Percentiles rank a stretch among this genome's conserved stretches.
Evolutionary conservation across 768 basidiomycete species (phyloP).

Genomic region (Agaricus sinodeliciosus): DNA sequence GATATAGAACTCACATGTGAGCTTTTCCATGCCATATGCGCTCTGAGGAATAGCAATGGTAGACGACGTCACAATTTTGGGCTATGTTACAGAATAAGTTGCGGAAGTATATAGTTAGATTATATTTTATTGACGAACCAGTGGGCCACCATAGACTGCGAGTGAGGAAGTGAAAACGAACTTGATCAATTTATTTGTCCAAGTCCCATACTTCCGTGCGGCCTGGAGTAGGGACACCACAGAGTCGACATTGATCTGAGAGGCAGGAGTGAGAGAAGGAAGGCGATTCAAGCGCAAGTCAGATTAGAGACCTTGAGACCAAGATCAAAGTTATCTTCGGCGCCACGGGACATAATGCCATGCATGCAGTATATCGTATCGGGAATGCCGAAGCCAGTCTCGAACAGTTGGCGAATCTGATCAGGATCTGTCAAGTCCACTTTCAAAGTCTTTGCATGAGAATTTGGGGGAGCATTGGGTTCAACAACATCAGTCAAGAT

Average conservation of each 20-base stretch:
- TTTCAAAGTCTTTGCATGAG: conserved; percentile 26
- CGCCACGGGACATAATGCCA: conserved; percentile 60
- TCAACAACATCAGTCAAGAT: conserved; percentile 46
- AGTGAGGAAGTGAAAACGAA: conserved; percentile 56
- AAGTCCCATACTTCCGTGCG: conserved; percentile 22
- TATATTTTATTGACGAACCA: conserved; percentile 21
- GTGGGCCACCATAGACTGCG: conserved; percentile 55
- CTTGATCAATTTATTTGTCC: conserved; percentile 27
- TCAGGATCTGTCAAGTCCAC: conserved; percentile 32
- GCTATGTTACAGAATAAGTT: conserved; percentile 16
- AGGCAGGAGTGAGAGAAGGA: neutral
- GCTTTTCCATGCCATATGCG: conserved; percentile 51
- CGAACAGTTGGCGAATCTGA: conserved; percentile 31
- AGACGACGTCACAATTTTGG: conserved; percentile 35
- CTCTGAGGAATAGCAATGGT: conserved; percentile 51
- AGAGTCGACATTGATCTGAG: conserved; percentile 55
- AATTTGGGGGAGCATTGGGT: conserved; percentile 23
- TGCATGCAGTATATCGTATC: conserved; percentile 44
- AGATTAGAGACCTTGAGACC: conserved; percentile 33
- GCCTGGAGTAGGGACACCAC: conserved; percentile 37
- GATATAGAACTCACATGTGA: conserved; percentile 46
- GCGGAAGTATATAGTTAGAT: neutral
- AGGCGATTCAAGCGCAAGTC: neutral
- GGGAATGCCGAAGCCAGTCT: conserved; percentile 31
- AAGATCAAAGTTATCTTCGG: conserved; percentile 54